Percentiles rank a stretch among this genome's conserved stretches.
phyloP scores from a whole-genome alignment of 441 rosid genomes.

The Biscutella laevigata region DNA sequence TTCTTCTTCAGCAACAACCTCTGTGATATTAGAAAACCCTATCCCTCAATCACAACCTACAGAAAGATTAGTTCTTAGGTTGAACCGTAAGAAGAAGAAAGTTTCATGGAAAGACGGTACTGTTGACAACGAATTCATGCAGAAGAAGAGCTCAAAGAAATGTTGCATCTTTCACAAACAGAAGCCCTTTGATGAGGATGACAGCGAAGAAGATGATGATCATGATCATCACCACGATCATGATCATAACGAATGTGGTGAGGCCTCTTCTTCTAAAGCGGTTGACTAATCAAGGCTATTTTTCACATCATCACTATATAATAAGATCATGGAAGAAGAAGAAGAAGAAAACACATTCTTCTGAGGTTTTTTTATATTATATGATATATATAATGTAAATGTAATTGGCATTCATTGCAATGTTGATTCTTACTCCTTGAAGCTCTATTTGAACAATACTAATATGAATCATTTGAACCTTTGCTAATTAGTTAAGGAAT shows the following conservation, averaged over 20 bases:
- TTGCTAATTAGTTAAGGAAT: background rate
- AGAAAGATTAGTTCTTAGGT: slow-evolving; percentile 51
- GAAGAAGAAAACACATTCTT: slow-evolving; percentile 2
- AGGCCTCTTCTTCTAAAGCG: slow-evolving; percentile 21
- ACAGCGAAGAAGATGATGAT: slow-evolving; percentile 49
- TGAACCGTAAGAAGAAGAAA: slow-evolving; percentile 73
- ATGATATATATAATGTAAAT: slow-evolving; percentile 15
- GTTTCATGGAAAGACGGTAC: slow-evolving; percentile 93
- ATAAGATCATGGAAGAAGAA: background rate
- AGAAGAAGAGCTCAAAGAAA: slow-evolving; percentile 90
- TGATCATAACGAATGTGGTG: slow-evolving; percentile 21
- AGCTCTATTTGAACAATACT: background rate
- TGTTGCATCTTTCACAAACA: slow-evolving; percentile 94
- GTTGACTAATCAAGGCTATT: background rate
- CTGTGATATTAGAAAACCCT: slow-evolving; percentile 41
- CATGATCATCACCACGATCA: slow-evolving; percentile 23
- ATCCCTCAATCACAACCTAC: slow-evolving; percentile 33
- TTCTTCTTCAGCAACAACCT: slow-evolving; percentile 35
- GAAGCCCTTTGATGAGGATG: slow-evolving; percentile 79
- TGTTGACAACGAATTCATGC: slow-evolving; percentile 89
- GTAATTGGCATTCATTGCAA: slow-evolving; percentile 16
- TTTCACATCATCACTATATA: background rate
- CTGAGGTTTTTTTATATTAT: slow-evolving; percentile 5
- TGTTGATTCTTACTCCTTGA: background rate
- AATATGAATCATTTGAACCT: background rate